Base-by-base conservation (phyloP, 2,329 filamentous ascomycete species). In the Ascochyta viciae-villosae region DNA sequence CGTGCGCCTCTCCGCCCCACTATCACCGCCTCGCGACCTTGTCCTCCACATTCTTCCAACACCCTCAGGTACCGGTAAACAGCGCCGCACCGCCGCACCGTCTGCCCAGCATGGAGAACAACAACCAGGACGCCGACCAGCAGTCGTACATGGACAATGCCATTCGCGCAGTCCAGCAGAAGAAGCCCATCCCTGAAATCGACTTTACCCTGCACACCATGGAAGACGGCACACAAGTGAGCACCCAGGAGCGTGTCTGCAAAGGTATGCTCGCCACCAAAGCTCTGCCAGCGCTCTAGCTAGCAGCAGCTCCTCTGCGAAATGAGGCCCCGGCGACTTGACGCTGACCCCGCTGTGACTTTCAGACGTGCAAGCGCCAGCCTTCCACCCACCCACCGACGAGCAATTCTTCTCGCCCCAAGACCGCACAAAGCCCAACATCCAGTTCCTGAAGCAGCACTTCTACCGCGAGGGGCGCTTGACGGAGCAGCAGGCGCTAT, bases 181-280 rank as follows among this genome's bases (percentile, higher is more conserved):
- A 98, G 89, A 94, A 90, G 82, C 93, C 94, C 50, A 85, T 96
- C 46, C 95, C 95, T 55, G 94, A 98, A 83, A 98, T 99, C 73
- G 95, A 99, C 82, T 99, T 99, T 77, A 96, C 92, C 53, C 87
- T 99, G 73, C 95, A 99, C 79, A 95, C 90, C 61, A 97, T 98
- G 94, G 95, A 99, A 78, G 95, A 99, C 83, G 92, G 91, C 74
- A 88, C 86, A 50, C 92, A 96, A 81, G 95, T 99, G 75, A 98
- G 87, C 86, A 99, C 95, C 60, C 81, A 90, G 76, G 95, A 99
- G 80, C 87, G 95, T 76, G 95, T 99, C 60, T 96, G 94, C 85
- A 99, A 98, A 92, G 95, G 95, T 98, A 86, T 44, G 68, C 48
- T 58, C 35, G 49, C 43, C 59, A 26, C 47, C 15, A 24, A 12